Conservation (phyloP, 1,284 basidiomycete species). For the Trametes versicolor region DNA sequence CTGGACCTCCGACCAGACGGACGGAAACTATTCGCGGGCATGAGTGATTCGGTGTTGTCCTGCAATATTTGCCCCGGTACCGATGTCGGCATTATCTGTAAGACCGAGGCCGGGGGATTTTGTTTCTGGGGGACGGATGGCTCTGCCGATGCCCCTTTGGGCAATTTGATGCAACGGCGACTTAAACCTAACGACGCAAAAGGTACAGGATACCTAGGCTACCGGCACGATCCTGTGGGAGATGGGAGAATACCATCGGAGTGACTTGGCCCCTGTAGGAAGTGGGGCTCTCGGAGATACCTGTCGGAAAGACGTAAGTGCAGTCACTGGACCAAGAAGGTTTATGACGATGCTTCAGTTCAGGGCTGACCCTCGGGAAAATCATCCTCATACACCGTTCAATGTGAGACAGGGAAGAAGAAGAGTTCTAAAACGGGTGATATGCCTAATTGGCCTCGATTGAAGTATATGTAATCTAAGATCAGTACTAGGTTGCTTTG, state of each 20-base stretch:
- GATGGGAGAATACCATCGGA: not conserved
- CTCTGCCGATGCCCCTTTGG: not conserved
- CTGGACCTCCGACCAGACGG: too few species aligned
- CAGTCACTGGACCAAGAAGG: not conserved
- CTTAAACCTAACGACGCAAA: not conserved
- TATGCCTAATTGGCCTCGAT: too few species aligned
- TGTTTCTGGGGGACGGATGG: not conserved
- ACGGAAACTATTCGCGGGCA: too few species aligned
- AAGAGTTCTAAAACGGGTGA: too few species aligned
- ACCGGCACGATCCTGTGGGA: not conserved
- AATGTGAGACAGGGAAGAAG: too few species aligned
- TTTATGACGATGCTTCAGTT: too few species aligned
- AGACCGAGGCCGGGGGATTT: not conserved
- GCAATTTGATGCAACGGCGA: not conserved
- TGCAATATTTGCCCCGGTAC: too few species aligned
- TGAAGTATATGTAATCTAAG: too few species aligned
- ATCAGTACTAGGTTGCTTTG: too few species aligned
- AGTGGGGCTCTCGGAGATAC: not conserved
- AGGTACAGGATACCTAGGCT: not conserved
- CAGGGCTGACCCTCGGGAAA: too few species aligned
- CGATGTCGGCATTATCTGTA: not conserved
- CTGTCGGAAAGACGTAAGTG: not conserved
- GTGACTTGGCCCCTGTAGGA: not conserved
- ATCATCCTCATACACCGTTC: too few species aligned
- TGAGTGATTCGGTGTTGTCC: too few species aligned